These are phyloP conservation scores for Alternaria alternata DNA, from an alignment of 2,329 filamentous ascomycete species.

Conservation along the genomic window DNA sequence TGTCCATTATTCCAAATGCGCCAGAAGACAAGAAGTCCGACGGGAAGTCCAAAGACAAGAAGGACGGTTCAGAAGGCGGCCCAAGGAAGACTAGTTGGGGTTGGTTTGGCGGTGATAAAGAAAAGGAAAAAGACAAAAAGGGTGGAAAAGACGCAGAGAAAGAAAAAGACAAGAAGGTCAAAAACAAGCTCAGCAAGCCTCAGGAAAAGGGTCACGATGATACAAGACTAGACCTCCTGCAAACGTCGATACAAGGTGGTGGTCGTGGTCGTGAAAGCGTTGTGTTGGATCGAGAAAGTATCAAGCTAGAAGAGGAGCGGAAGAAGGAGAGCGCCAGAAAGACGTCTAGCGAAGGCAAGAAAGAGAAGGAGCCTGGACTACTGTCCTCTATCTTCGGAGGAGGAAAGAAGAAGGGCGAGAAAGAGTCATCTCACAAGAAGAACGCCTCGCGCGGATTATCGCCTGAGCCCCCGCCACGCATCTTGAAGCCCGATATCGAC, in stretches of 20 bases:
- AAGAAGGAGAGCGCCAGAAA: conserved; percentile 83
- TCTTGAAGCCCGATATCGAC: conserved; percentile 85
- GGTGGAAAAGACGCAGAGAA: conserved; percentile 56
- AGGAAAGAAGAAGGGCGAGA: conserved; percentile 84
- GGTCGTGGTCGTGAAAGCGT: conserved; percentile 77
- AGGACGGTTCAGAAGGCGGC: conserved; percentile 70
- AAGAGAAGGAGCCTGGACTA: conserved; percentile 86
- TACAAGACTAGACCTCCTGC: conserved; percentile 83
- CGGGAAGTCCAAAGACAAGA: conserved; percentile 75
- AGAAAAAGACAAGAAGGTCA: conserved; percentile 55
- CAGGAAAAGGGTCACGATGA: conserved; percentile 70
- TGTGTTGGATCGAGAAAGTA: conserved; percentile 78
- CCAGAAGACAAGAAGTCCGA: conserved; percentile 74
- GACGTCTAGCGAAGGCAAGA: conserved; percentile 73
- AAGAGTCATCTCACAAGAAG: conserved; percentile 78
- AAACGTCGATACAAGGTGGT: conserved; percentile 80
- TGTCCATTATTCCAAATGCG: conserved; percentile 82
- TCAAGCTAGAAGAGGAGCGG: conserved; percentile 80
- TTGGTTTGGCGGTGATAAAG: conserved; percentile 72
- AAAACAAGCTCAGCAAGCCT: conserved; percentile 72
- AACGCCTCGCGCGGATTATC: conserved; percentile 75
- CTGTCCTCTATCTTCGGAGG: conserved; percentile 94
- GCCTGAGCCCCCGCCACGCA: conserved; percentile 75
- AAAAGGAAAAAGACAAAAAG: conserved; percentile 73
- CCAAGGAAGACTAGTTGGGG: conserved; percentile 83